Evolutionary conservation across 805 yeast genomes (phyloP), one percentile per base, ranked within the genome.

Genomic region (Starmerella apis): DNA sequence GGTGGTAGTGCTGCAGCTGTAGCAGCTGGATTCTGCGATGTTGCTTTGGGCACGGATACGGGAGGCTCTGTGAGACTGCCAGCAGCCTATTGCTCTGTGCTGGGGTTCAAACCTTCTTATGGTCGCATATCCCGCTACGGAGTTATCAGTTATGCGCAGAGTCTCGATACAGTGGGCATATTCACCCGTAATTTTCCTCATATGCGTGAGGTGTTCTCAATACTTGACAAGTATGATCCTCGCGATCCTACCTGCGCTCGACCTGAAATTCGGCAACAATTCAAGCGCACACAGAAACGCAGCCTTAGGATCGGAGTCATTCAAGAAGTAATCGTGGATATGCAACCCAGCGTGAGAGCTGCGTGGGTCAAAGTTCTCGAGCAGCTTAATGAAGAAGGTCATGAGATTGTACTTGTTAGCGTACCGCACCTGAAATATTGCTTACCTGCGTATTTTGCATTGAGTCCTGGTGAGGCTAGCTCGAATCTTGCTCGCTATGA

Each of bases 1-100:
- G 96, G 97, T 18, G 98, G 98, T 0, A 77, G 92, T 33, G 97
- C 97, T 0, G 95, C 95, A 0, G 84, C 94, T 0, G 95, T 90
- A 1, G 81, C 90, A 1, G 76, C 81, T 0, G 81, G 69, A 1
- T 61, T 79, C 54, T 81, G 79, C 30, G 86, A 82, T 61, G 79
- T 84, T 25, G 76, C 94, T 1, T 65, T 92, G 32, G 99, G 98
- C 0, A 84, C 97, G 0, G 99, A 92, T 60, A 92, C 99, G 0
- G 99, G 99, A 4, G 99, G 99, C 0, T 86, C 96, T 0, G 86
- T 92, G 0, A 73, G 99, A 53, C 69, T 86, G 19, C 99, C 99
- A 0, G 94, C 95, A 1, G 81, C 94, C 18, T 86, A 82, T 63
- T 81, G 90, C 57, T 85, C 88, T 1, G 73, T 83, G 0, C 68